A percentile compares a stretch with the other conserved stretches of the same genome.
Evolutionary conservation across 768 basidiomycete genomes (phyloP).

Genomic region (Suillus spraguei): DNA sequence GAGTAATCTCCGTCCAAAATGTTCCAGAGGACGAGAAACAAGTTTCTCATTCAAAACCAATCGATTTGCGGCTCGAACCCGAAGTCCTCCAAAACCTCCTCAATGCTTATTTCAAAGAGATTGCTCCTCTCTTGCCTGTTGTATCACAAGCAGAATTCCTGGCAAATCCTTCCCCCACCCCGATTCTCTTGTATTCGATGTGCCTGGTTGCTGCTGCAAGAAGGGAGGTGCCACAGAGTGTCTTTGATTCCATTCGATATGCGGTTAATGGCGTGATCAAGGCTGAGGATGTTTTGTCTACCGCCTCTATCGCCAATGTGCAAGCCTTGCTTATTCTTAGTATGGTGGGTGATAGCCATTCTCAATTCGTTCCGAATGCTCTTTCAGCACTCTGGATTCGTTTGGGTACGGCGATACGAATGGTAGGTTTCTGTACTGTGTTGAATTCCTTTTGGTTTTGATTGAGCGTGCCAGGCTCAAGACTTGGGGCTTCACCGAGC

Average conservation of each 20-base stretch:
- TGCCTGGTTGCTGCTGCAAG: conserved; percentile 90
- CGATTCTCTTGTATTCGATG: conserved; percentile 89
- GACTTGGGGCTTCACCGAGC: conserved; percentile 95
- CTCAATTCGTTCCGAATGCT: conserved; percentile 83
- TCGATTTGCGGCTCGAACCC: conserved; percentile 75
- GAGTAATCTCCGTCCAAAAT: conserved; percentile 81
- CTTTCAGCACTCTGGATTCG: conserved; percentile 87
- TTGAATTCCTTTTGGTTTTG: conserved; percentile 15
- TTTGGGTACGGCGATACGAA: conserved; percentile 86
- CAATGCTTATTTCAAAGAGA: conserved; percentile 90
- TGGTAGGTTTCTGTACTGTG: conserved; percentile 58
- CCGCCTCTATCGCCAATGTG: conserved; percentile 82
- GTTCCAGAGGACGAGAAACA: conserved; percentile 59
- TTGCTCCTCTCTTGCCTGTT: conserved; percentile 87
- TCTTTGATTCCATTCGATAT: conserved; percentile 90
- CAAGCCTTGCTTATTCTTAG: conserved; percentile 85
- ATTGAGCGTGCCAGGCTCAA: conserved; percentile 67
- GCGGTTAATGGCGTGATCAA: conserved; percentile 88
- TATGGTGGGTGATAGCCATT: conserved; percentile 90
- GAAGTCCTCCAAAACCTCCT: conserved; percentile 80
- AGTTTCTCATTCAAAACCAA: conserved; percentile 55
- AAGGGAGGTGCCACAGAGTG: conserved; percentile 76
- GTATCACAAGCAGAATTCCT: conserved; percentile 90
- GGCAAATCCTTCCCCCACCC: conserved; percentile 67
- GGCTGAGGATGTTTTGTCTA: conserved; percentile 88